Conservation (phyloP, 192 early-diverging fungal species). For the Chytriomyces sp. region DNA sequence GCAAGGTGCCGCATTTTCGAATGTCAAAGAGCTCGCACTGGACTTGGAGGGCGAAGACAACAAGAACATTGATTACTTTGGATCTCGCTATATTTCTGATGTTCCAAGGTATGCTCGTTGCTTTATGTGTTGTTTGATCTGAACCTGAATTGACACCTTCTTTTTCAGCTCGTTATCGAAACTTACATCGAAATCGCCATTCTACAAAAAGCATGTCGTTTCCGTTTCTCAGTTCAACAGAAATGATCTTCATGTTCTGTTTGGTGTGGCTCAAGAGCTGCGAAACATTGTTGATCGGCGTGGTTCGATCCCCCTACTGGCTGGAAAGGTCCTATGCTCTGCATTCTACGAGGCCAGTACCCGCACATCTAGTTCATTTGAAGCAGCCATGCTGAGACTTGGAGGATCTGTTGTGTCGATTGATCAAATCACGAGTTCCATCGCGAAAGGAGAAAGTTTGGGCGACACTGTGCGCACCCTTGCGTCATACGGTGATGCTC, state of each 20-base stretch:
- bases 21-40: conserved; percentile 39
- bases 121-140: background rate
- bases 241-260: conserved; percentile 91
- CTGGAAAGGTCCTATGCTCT: conserved; percentile 89
- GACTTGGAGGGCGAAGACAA: conserved; percentile 43
- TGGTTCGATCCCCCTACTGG: conserved; percentile 81
- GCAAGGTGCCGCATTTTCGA: conserved; percentile 38
- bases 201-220: conserved; percentile 93
- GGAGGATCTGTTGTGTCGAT: conserved; percentile 90
- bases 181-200: conserved; percentile 74
- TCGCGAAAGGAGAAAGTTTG: conserved; percentile 94
- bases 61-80: conserved; percentile 40
- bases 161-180: conserved; percentile 53
- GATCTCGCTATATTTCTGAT: conserved; percentile 49
- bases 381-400: conserved; percentile 91
- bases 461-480: conserved; percentile 95
- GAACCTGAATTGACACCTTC: background rate
- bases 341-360: conserved; percentile 98
- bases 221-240: conserved; percentile 90
- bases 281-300: conserved; percentile 89
- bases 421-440: conserved; percentile 82
- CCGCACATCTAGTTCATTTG: conserved; percentile 90
- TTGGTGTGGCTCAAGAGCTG: conserved; percentile 97
- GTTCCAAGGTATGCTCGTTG: conserved; percentile 43
- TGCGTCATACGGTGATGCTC: conserved; percentile 88